Conservation (phyloP, 2,329 filamentous ascomycete species). For the Cercospora janseana region DNA sequence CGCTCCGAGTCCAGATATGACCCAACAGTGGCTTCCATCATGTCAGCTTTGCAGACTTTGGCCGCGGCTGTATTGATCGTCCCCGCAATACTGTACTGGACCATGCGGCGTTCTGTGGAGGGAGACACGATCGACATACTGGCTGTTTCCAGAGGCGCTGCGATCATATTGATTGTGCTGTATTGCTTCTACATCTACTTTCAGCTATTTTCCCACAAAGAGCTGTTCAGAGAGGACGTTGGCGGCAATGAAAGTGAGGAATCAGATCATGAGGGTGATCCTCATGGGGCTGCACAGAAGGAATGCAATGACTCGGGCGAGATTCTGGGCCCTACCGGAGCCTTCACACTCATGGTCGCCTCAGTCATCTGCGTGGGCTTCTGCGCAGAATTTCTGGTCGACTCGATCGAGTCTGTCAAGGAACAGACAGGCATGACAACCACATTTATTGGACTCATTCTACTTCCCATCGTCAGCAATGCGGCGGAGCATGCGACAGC, state of each 20-base stretch:
- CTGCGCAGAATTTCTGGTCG: slow-evolving; percentile 55
- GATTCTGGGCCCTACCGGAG: slow-evolving; percentile 46
- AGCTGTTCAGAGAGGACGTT: slow-evolving; percentile 46
- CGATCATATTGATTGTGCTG: slow-evolving; percentile 52
- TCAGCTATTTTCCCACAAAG: slow-evolving; percentile 51
- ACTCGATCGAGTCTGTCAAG: slow-evolving; percentile 54
- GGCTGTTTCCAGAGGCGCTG: slow-evolving; percentile 52
- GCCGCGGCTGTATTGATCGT: slow-evolving; percentile 54
- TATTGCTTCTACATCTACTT: slow-evolving; percentile 56
- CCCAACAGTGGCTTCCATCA: slow-evolving; percentile 73
- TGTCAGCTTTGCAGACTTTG: slow-evolving; percentile 59
- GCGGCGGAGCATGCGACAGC: slow-evolving; percentile 57
- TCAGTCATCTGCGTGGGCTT: slow-evolving; percentile 50
- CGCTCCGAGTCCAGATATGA: slow-evolving; percentile 58
- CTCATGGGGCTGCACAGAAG: slow-evolving; percentile 4
- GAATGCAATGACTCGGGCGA: slow-evolving; percentile 32
- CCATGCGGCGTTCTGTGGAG: slow-evolving; percentile 40
- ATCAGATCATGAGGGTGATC: slow-evolving; percentile 31
- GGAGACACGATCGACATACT: slow-evolving; percentile 47
- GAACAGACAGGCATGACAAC: slow-evolving; percentile 51
- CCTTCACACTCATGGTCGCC: slow-evolving; percentile 46
- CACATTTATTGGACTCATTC: slow-evolving; percentile 56
- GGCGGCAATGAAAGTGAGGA: slow-evolving; percentile 31
- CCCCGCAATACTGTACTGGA: slow-evolving; percentile 53
- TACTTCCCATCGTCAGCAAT: slow-evolving; percentile 58